phyloP scores from a whole-genome alignment of 805 yeast species.

The Candida piceae region DNA sequence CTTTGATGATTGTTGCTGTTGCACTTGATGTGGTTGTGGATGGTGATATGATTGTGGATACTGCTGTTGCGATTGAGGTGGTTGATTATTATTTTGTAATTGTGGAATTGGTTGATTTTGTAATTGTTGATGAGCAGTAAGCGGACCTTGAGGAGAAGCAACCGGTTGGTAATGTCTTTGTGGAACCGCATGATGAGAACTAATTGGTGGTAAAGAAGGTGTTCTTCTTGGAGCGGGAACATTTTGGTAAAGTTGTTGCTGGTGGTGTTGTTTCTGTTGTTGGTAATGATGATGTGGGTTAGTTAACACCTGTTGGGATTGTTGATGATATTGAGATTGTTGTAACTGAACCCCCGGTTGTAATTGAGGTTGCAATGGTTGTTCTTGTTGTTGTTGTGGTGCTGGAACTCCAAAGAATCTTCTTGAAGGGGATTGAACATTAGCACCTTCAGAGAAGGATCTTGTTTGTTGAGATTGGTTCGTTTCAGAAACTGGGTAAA shows the following conservation, averaged over 20 bases:
- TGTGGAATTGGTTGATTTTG: background rate
- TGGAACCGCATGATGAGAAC: conserved; percentile 22
- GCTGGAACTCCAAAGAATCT: background rate
- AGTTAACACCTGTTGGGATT: background rate
- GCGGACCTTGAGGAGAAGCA: too few species aligned
- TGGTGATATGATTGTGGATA: conserved; percentile 8
- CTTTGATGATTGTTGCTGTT: conserved; percentile 14
- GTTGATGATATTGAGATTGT: background rate
- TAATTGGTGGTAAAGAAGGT: conserved; percentile 20
- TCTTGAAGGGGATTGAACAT: background rate
- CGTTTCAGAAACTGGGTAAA: background rate
- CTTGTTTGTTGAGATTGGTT: background rate
- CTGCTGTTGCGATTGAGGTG: conserved; percentile 4
- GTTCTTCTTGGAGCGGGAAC: conserved; percentile 7
- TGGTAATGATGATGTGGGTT: background rate
- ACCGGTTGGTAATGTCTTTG: conserved; percentile 14
- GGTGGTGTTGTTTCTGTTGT: conserved; percentile 1
- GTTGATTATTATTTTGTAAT: too few species aligned
- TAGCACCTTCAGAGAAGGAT: conserved; percentile 3
- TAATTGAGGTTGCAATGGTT: too few species aligned
- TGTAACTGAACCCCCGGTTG: too few species aligned
- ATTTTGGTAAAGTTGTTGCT: background rate
- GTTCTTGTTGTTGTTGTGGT: background rate
- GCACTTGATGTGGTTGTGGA: conserved; percentile 8
- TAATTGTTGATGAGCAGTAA: too few species aligned